Evolutionary conservation across 1,284 basidiomycete genomes (phyloP).

Genomic region (Ganoderma multipileum): DNA sequence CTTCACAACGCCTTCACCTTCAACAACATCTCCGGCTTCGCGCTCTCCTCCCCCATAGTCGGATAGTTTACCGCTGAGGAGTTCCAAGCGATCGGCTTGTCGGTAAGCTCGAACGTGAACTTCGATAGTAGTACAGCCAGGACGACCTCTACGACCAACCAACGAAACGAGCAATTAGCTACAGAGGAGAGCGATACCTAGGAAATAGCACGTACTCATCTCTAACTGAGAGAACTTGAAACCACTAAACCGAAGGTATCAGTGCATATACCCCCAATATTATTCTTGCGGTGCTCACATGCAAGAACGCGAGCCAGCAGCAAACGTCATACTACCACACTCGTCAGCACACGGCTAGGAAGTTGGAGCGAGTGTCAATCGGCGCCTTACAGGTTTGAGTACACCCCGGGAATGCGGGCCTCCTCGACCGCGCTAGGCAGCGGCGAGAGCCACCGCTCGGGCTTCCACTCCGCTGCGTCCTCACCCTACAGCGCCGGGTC

Average conservation of each 20-base stretch:
- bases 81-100: slow-evolving; percentile 34
- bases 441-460: slow-evolving; percentile 12
- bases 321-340: slow-evolving; percentile 5
- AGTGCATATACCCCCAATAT: background rate
- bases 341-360: background rate
- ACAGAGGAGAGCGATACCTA: background rate
- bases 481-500: slow-evolving; percentile 6
- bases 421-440: slow-evolving; percentile 5
- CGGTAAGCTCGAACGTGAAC: slow-evolving; percentile 20
- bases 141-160: slow-evolving; percentile 20
- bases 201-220: background rate
- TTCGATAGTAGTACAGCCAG: slow-evolving; percentile 17
- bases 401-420: slow-evolving; percentile 10
- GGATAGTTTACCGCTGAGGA: slow-evolving; percentile 30
- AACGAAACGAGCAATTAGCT: background rate
- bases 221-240: slow-evolving; percentile 12
- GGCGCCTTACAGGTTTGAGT: slow-evolving; percentile 7
- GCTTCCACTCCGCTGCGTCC: slow-evolving; percentile 12
- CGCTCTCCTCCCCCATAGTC: slow-evolving; percentile 29
- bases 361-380: too few relatives aligned
- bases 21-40: slow-evolving; percentile 28
- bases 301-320: slow-evolving; percentile 4
- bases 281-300: background rate
- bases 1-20: slow-evolving; percentile 16
- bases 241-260: background rate